phyloP scores from a whole-genome alignment of 306 rosid species.

The Pyrus bretschneideri region DNA sequence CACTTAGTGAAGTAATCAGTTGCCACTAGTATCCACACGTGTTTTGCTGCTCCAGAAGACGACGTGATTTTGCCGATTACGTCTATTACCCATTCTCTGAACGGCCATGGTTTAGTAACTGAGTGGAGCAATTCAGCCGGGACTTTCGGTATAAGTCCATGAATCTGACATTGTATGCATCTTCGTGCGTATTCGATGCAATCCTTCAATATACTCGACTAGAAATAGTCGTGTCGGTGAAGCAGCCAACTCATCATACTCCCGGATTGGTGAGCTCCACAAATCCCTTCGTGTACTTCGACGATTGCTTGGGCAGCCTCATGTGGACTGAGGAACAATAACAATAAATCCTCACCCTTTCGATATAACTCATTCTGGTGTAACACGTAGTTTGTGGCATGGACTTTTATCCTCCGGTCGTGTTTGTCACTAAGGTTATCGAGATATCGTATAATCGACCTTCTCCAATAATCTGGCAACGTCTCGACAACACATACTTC shows the following conservation, averaged over 20 bases:
- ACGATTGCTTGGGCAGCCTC: too few relatives aligned
- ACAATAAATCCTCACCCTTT: too few relatives aligned
- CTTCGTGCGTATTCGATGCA: too few relatives aligned
- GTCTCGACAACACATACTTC: rapidly evolving
- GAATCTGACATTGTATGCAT: rapidly evolving
- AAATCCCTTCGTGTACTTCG: rapidly evolving
- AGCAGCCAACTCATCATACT: rapidly evolving
- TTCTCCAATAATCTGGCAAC: too few relatives aligned
- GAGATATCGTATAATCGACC: rapidly evolving
- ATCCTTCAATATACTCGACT: too few relatives aligned
- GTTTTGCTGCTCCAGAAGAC: rapidly evolving
- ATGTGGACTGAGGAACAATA: rapidly evolving
- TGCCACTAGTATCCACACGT: rapidly evolving
- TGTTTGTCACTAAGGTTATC: rapidly evolving
- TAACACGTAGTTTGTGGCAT: rapidly evolving
- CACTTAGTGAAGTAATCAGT: too few relatives aligned
- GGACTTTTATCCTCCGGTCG: rapidly evolving
- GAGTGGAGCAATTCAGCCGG: rapidly evolving
- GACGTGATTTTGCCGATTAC: too few relatives aligned
- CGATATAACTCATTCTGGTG: too few relatives aligned
- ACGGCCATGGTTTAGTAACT: too few relatives aligned
- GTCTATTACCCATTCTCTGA: too few relatives aligned
- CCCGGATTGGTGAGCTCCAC: rapidly evolving
- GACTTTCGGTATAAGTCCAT: rapidly evolving
- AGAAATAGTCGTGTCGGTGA: too few relatives aligned